Percentiles rank a stretch among this genome's conserved stretches.
Evolutionary conservation across 139 green algal genomes (phyloP).

Genomic region (Raphidocelis subcapitata): DNA sequence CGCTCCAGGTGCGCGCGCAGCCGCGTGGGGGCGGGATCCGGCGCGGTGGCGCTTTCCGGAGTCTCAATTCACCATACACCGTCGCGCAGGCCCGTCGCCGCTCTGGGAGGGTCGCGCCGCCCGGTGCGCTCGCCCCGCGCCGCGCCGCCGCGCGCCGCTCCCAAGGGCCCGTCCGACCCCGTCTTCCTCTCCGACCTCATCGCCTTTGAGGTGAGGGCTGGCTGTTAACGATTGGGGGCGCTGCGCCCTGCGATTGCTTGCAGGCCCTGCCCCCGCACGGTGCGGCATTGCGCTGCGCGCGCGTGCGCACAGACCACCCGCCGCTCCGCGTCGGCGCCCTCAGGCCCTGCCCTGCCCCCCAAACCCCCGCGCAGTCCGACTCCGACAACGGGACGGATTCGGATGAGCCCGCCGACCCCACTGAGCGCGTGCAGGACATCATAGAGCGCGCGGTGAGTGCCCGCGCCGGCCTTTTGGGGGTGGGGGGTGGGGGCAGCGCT

Average conservation of each 20-base stretch:
- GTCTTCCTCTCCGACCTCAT: conserved; percentile 43
- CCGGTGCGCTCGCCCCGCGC: too few relatives aligned
- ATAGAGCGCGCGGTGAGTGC: conserved; percentile 44
- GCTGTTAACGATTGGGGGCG: not conserved
- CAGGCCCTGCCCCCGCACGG: not conserved
- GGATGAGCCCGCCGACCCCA: conserved; percentile 17
- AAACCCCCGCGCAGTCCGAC: not conserved
- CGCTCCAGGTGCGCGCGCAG: too few relatives aligned
- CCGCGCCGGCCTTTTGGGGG: not conserved
- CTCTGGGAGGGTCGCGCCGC: too few relatives aligned
- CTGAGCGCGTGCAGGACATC: conserved; percentile 32
- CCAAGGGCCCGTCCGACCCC: too few relatives aligned
- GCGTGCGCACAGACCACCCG: not conserved
- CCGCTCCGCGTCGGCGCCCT: not conserved
- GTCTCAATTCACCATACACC: too few relatives aligned
- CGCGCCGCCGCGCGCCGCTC: too few relatives aligned
- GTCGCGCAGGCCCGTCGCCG: too few relatives aligned
- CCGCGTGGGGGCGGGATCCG: too few relatives aligned
- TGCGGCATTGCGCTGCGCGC: not conserved
- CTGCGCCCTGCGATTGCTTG: not conserved
- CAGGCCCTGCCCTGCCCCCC: not conserved
- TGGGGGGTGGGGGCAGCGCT: not conserved
- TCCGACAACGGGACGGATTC: not conserved
- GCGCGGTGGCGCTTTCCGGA: too few relatives aligned
- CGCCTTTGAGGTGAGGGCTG: conserved; percentile 35